A percentile compares a stretch with the other conserved stretches of the same genome.
These are phyloP conservation scores for Phytophthora hibernalis DNA, from an alignment of 352 stramenopile genomes.

Conservation along the genomic window DNA sequence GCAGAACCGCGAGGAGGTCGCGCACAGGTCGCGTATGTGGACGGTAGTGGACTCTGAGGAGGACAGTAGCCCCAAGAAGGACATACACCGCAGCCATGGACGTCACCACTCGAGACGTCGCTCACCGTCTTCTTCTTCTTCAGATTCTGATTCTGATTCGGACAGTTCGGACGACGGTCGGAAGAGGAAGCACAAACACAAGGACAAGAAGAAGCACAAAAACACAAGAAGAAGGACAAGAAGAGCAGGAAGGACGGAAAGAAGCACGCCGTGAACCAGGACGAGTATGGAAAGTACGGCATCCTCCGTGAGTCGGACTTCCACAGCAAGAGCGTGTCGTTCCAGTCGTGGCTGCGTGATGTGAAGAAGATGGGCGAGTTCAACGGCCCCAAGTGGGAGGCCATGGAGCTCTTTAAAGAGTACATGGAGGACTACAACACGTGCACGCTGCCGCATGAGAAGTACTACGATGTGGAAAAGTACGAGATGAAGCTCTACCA, in stretches of 20 bases:
- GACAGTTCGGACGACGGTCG: conserved; percentile 45
- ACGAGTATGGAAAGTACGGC: conserved; percentile 97
- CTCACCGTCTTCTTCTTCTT: conserved; percentile 37
- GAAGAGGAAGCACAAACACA: conserved; percentile 37
- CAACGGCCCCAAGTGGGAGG: conserved; percentile 87
- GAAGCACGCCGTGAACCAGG: conserved; percentile 83
- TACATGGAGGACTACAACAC: conserved; percentile 99
- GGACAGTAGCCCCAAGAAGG: conserved; percentile 19
- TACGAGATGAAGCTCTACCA: conserved; percentile 97
- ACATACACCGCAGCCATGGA: conserved; percentile 10
- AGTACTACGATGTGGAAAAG: conserved; percentile 98
- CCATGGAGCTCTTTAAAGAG: conserved; percentile 91
- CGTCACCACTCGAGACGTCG: conserved; percentile 30
- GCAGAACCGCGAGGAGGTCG: conserved; percentile 48
- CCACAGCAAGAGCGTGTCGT: conserved; percentile 91
- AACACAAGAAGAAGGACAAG: no score
- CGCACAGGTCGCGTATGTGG: conserved; percentile 51
- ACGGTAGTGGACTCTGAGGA: conserved; percentile 51
- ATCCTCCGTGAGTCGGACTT: conserved; percentile 95
- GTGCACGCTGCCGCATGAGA: conserved; percentile 95
- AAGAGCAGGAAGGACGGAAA: conserved; percentile 38
- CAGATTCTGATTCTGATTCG: conserved; percentile 40
- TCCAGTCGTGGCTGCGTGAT: conserved; percentile 95
- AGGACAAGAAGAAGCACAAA: conserved; percentile 45
- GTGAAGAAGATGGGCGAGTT: conserved; percentile 93